Base-by-base conservation (phyloP, 495 filamentous ascomycete genomes). In the Endocarpon pusillum region DNA sequence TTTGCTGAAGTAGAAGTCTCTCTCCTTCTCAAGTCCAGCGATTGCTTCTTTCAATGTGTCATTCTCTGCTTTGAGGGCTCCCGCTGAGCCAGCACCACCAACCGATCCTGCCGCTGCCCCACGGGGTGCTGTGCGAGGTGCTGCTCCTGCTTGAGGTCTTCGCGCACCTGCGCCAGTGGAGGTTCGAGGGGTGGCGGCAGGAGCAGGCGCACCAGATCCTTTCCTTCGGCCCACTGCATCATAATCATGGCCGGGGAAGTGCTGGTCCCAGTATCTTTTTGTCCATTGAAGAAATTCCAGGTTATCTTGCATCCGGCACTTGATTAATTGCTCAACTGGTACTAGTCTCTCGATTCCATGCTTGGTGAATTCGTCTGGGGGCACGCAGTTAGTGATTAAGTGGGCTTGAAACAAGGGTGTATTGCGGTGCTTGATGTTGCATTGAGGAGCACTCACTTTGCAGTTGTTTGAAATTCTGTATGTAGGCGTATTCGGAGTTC, bases 301-400 rank as follows among this genome's bases (percentile, higher is more conserved):
- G 62, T 97, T 97, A 54, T 97, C 89, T 61, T 97, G 89, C 82
- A 97, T 96, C 62, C 91, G 92, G 67, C 89, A 97, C 58, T 94
- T 96, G 42, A 84, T 68, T 36, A 97, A 75, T 43, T 69, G 61
- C 54, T 93, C 75, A 45, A 94, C 78, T 43, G 84, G 85, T 40
- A 96, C 72, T 17, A 75, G 73, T 44, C 81, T 82, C 35, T 94
- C 83, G 54, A 97, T 71, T 22, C 66, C 54, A 59, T 96, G 87
- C 44, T 75, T 73, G 22, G 78, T 69, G 52, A 96, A 96, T 30
- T 72, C 64, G 53, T 78, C 85, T 93, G 39, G n/a, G 30, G 10
- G 31, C 3, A 40, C 17, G 43, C 20, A 1, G 25, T 38, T 18
- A 19, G 12, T 43, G 11, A 34, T 31, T 45, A 34, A 4, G 7